phyloP scores from a whole-genome alignment of 768 basidiomycete genomes.

The Phlegmacium glaucopus region DNA sequence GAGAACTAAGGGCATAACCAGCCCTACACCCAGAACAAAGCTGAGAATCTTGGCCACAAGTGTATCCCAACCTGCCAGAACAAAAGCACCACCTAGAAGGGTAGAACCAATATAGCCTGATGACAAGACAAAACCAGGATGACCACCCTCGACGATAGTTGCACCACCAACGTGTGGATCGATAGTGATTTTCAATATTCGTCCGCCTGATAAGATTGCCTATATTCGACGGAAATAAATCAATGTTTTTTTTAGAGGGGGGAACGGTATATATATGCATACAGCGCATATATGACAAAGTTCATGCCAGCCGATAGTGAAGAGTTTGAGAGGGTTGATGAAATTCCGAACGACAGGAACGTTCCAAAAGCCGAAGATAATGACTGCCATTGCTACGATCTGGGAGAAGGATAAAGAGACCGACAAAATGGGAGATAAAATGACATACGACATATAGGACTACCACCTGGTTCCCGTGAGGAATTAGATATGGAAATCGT shows the following conservation, averaged over 20 bases:
- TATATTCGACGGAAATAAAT: constrained; percentile 22
- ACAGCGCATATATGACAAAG: constrained; percentile 80
- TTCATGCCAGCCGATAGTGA: constrained; percentile 89
- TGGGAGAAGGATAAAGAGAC: constrained; percentile 25
- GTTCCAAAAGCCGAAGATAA: constrained; percentile 87
- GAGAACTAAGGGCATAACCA: constrained; percentile 81
- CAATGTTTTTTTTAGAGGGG: constrained; percentile 11
- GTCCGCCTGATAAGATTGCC: constrained; percentile 79
- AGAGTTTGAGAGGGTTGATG: constrained; percentile 82
- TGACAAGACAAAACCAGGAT: constrained; percentile 65
- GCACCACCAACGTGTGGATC: constrained; percentile 81
- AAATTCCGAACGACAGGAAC: constrained; percentile 75
- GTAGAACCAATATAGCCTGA: constrained; percentile 85
- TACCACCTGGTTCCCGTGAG: constrained; percentile 49
- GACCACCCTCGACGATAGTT: constrained; percentile 75
- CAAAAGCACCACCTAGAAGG: constrained; percentile 76
- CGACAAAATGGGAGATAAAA: constrained; percentile 6
- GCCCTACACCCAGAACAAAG: constrained; percentile 83
- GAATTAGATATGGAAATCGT: constrained; percentile 16
- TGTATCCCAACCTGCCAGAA: constrained; percentile 83
- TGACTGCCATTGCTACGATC: constrained; percentile 83
- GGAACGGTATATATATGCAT: constrained; percentile 22
- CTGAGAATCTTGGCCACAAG: constrained; percentile 91
- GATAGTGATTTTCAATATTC: constrained; percentile 75
- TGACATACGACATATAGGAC: constrained; percentile 71